Conservation (phyloP, 257 asterid genomes). For the Gentiana macrophylla region DNA sequence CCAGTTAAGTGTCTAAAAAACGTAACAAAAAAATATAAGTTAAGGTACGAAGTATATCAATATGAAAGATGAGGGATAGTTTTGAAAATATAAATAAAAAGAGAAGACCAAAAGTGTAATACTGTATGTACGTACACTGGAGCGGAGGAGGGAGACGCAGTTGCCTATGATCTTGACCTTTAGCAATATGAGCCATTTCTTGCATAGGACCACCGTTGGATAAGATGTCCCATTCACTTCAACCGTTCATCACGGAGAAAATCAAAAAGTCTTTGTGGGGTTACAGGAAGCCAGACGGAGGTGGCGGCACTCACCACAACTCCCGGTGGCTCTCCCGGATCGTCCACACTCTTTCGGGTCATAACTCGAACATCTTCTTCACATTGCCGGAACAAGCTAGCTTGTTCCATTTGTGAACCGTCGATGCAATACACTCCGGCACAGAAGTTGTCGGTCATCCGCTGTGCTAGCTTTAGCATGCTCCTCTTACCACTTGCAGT, state of each 20-base stretch:
- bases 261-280: conserved; percentile 62
- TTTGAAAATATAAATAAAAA: no score
- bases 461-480: conserved; percentile 89
- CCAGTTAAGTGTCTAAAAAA: no score
- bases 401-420: conserved; percentile 84
- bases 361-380: conserved; percentile 75
- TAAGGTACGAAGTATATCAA: no score
- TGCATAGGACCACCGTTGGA: conserved; percentile 97
- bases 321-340: conserved; percentile 93
- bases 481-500: conserved; percentile 72
- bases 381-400: conserved; percentile 50
- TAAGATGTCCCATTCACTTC: conserved; percentile 84
- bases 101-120: no score
- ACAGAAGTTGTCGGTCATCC: conserved; percentile 88
- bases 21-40: no score
- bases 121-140: conserved; percentile 37
- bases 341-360: conserved; percentile 76
- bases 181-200: conserved; percentile 86
- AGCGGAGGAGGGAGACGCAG: conserved; percentile 82
- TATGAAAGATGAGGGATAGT: no score
- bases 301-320: conserved; percentile 82
- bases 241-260: conserved; percentile 73
- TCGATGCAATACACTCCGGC: conserved; percentile 88
- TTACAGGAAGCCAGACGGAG: conserved; percentile 77
- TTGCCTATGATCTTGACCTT: conserved; percentile 86